A percentile compares a stretch with the other conserved stretches of the same genome.
phyloP scores from a whole-genome alignment of 129 eudicot genomes.

The Flaveria trinervia region DNA sequence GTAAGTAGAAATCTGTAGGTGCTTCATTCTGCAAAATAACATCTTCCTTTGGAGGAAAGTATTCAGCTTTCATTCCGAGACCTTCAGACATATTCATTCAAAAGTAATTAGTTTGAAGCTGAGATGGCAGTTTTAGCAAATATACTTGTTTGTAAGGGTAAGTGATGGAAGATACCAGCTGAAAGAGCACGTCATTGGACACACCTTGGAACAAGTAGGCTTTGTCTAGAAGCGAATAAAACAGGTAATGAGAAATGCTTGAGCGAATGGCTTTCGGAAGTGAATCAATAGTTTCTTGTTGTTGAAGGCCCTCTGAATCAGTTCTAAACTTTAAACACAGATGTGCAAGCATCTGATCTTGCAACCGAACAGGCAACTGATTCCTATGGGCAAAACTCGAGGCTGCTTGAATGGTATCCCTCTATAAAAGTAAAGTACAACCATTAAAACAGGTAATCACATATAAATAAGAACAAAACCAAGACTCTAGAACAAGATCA shows the following conservation, averaged over 20 bases:
- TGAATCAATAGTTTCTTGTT: constrained; percentile 67
- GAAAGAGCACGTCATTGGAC: constrained; percentile 71
- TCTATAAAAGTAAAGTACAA: constrained; percentile 29
- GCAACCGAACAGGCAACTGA: constrained; percentile 55
- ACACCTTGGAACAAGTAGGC: constrained; percentile 65
- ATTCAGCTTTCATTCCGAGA: constrained; percentile 82
- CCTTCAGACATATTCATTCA: constrained; percentile 35
- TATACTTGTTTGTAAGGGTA: neutral
- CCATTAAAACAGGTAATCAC: neutral
- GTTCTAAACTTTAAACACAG: constrained; percentile 62
- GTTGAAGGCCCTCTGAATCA: constrained; percentile 71
- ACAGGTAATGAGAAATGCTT: constrained; percentile 58
- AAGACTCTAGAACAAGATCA: neutral
- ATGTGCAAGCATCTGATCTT: constrained; percentile 73
- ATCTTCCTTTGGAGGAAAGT: constrained; percentile 86
- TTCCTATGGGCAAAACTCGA: constrained; percentile 74
- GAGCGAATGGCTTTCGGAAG: constrained; percentile 78
- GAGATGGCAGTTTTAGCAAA: neutral
- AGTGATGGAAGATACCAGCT: constrained; percentile 47
- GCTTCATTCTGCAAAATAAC: constrained; percentile 84
- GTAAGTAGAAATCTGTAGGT: constrained; percentile 72
- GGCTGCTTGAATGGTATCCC: constrained; percentile 75
- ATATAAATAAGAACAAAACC: neutral
- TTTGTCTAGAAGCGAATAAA: constrained; percentile 57
- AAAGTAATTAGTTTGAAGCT: neutral